phyloP scores from a whole-genome alignment of 495 filamentous ascomycete species.

The Penicillium paradoxum region DNA sequence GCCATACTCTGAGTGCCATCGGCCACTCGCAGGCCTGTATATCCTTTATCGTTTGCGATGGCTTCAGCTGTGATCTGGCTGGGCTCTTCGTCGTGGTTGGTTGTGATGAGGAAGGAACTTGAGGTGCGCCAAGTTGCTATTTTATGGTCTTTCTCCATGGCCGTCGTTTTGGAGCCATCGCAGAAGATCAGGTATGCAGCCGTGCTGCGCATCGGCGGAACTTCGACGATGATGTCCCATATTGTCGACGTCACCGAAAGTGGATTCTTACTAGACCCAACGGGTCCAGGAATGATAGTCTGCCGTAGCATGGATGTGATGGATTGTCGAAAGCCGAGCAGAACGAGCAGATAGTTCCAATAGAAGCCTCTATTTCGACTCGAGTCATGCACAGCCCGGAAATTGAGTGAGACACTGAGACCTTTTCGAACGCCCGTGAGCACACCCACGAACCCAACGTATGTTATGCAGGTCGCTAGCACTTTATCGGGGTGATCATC shows the following conservation, averaged over 20 bases:
- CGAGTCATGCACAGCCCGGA: conserved; percentile 52
- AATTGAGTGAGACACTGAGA: conserved; percentile 61
- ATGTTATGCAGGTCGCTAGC: conserved; percentile 55
- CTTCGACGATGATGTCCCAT: conserved; percentile 19
- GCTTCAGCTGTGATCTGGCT: conserved; percentile 1
- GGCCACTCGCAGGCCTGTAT: conserved; percentile 12
- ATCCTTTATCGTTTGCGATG: conserved; percentile 14
- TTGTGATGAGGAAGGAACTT: conserved; percentile 49
- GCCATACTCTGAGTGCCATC: conserved; percentile 24
- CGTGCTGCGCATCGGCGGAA: conserved; percentile 41
- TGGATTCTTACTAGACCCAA: neutral
- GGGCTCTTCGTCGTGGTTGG: conserved; percentile 48
- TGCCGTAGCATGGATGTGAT: conserved; percentile 50
- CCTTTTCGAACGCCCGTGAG: conserved; percentile 54
- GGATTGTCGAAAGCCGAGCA: conserved; percentile 53
- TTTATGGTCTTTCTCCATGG: conserved; percentile 55
- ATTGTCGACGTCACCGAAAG: conserved; percentile 14
- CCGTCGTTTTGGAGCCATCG: conserved; percentile 38
- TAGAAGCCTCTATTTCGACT: conserved; percentile 39
- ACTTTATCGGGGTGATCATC: conserved; percentile 30
- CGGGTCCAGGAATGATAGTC: conserved; percentile 31
- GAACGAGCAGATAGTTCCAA: conserved; percentile 48
- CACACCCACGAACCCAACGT: conserved; percentile 59
- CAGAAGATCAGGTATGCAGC: conserved; percentile 57
- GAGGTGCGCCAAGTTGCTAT: conserved; percentile 36